Evolutionary conservation across 2,329 filamentous ascomycete species (phyloP).

Genomic region (Sporothrix protearum): DNA sequence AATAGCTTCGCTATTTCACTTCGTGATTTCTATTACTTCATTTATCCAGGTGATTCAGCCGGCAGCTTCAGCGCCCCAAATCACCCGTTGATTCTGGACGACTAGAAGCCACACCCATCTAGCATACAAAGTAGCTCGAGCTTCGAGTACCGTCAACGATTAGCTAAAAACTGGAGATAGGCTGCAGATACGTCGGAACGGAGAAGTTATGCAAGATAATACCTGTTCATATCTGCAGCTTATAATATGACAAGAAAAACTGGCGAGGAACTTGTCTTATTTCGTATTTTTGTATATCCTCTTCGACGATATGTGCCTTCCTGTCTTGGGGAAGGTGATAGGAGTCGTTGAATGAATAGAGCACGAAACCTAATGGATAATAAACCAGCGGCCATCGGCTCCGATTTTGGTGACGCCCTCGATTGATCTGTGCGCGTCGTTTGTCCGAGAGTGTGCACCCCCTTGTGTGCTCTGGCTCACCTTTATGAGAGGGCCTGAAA

Average conservation of each 20-base stretch:
- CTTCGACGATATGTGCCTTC: not conserved
- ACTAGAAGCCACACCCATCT: too few relatives aligned
- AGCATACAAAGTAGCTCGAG: too few relatives aligned
- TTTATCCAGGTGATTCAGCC: too few relatives aligned
- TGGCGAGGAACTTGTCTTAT: too few relatives aligned
- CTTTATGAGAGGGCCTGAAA: not conserved
- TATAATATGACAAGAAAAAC: too few relatives aligned
- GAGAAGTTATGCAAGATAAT: not conserved
- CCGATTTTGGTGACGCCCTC: not conserved
- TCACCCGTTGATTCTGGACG: too few relatives aligned
- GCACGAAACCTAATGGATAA: not conserved
- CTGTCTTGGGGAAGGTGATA: not conserved
- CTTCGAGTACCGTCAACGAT: not conserved
- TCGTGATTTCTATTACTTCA: too few relatives aligned
- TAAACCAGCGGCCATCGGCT: not conserved
- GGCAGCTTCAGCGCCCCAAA: too few relatives aligned
- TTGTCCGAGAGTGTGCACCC: not conserved
- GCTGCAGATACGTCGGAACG: not conserved
- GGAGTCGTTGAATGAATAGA: not conserved
- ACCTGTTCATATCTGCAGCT: not conserved
- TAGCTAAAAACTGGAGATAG: not conserved
- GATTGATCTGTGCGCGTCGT: not conserved
- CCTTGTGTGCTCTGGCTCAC: not conserved
- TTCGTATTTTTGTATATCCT: too few relatives aligned
- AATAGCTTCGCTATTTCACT: too few relatives aligned